These are phyloP conservation scores for Gymnopilus junonius DNA, from an alignment of 768 basidiomycete species.

Conservation along the genomic window DNA sequence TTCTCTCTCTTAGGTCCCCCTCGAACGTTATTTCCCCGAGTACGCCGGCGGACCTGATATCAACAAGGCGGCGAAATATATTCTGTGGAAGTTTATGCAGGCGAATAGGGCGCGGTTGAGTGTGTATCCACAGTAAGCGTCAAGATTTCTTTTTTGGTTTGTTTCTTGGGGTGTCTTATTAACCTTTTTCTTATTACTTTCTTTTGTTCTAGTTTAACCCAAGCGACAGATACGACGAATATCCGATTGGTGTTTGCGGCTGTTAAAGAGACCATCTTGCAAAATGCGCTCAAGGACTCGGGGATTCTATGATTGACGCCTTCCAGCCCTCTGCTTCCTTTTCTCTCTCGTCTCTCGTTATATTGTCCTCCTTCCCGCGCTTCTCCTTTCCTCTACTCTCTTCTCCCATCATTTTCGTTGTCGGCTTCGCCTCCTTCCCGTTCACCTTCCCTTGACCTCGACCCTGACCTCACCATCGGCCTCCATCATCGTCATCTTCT, in stretches of 20 bases:
- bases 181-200: too few species aligned
- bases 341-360: neutral
- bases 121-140: slow-evolving; percentile 85
- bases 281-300: slow-evolving; percentile 85
- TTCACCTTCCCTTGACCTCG: too few species aligned
- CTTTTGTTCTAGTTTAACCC: slow-evolving; percentile 79
- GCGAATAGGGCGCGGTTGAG: slow-evolving; percentile 67
- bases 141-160: slow-evolving; percentile 27
- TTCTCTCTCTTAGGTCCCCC: slow-evolving; percentile 52
- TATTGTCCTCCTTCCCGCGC: too few species aligned
- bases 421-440: too few species aligned
- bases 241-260: slow-evolving; percentile 83
- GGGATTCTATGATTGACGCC: slow-evolving; percentile 63
- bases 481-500: too few species aligned
- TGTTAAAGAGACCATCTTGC: slow-evolving; percentile 92
- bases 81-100: slow-evolving; percentile 95
- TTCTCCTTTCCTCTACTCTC: too few species aligned
- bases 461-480: too few species aligned
- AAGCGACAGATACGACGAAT: slow-evolving; percentile 89
- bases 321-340: neutral
- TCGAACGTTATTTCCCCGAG: slow-evolving; percentile 85
- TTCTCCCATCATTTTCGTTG: too few species aligned
- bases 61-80: slow-evolving; percentile 94
- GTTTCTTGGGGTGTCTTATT: neutral
- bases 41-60: slow-evolving; percentile 90